Percentiles rank a stretch among this genome's conserved stretches.
Conservation (phyloP, 208 protist genomes). For the Crithidia mellificae region DNA sequence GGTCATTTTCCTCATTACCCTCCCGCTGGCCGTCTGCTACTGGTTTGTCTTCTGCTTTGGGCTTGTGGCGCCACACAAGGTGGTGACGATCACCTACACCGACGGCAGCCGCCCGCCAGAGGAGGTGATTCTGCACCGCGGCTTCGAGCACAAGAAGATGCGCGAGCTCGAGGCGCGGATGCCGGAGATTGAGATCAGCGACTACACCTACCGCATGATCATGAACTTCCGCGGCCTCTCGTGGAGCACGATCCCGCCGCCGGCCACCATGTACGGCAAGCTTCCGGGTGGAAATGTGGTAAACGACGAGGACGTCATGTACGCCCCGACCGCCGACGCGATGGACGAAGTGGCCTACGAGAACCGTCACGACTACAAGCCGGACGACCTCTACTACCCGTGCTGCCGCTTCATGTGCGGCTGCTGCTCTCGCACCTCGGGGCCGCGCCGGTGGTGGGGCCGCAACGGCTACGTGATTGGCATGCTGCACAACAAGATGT, state of each 20-base stretch:
- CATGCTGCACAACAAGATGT: conserved; percentile 62
- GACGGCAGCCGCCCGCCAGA: conserved; percentile 12
- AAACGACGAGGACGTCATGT: conserved; percentile 15
- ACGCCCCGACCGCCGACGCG: conserved; percentile 3
- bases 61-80: conserved; percentile 52
- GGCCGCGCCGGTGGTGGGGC: conserved; percentile 56
- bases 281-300: conserved; percentile 4
- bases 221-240: conserved; percentile 48
- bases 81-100: conserved; percentile 31
- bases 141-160: conserved; percentile 41
- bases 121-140: conserved; percentile 35
- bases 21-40: conserved; percentile 67
- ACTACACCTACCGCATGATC: conserved; percentile 53
- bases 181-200: too few relatives aligned
- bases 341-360: conserved; percentile 16
- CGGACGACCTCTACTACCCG: conserved; percentile 42
- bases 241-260: conserved; percentile 31
- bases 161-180: conserved; percentile 23
- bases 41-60: conserved; percentile 73
- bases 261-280: conserved; percentile 21
- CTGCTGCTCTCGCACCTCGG: conserved; percentile 21
- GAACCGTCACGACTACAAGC: conserved; percentile 16
- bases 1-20: conserved; percentile 73
- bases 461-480: conserved; percentile 32
- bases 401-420: conserved; percentile 36